phyloP scores from a whole-genome alignment of 2,329 filamentous ascomycete genomes.

The Penicillium sp. region DNA sequence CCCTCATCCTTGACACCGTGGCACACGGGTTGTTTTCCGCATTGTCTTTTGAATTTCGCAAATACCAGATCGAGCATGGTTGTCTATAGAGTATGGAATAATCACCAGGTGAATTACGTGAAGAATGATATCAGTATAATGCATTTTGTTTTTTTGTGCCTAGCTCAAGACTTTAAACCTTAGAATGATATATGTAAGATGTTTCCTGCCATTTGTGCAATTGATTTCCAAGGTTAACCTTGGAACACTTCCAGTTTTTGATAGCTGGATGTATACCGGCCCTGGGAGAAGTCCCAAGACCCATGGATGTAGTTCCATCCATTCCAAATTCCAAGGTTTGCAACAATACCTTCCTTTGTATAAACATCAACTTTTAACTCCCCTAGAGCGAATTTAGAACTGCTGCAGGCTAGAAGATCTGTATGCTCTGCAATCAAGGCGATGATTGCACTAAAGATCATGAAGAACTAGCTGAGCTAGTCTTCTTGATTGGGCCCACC shows the following conservation, averaged over 20 bases:
- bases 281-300: too few species aligned
- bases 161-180: background rate
- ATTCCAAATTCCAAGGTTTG: too few species aligned
- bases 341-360: too few species aligned
- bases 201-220: too few species aligned
- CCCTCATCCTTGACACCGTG: slow-evolving; percentile 15
- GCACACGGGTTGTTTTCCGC: slow-evolving; percentile 13
- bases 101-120: slow-evolving; percentile 27
- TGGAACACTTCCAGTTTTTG: too few species aligned
- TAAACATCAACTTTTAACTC: too few species aligned
- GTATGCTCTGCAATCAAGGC: background rate
- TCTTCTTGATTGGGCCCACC: background rate
- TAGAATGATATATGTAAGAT: too few species aligned
- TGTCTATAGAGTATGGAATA: slow-evolving; percentile 35
- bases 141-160: slow-evolving; percentile 8
- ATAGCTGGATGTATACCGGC: too few species aligned
- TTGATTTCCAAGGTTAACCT: too few species aligned
- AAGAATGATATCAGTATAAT: slow-evolving; percentile 30
- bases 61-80: slow-evolving; percentile 29
- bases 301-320: too few species aligned
- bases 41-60: slow-evolving; percentile 25
- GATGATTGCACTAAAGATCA: background rate
- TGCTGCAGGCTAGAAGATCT: background rate
- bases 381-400: too few species aligned
- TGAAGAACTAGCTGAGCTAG: background rate